These are phyloP conservation scores for Amanita brunnescens DNA, from an alignment of 768 basidiomycete species.

Conservation along the genomic window DNA sequence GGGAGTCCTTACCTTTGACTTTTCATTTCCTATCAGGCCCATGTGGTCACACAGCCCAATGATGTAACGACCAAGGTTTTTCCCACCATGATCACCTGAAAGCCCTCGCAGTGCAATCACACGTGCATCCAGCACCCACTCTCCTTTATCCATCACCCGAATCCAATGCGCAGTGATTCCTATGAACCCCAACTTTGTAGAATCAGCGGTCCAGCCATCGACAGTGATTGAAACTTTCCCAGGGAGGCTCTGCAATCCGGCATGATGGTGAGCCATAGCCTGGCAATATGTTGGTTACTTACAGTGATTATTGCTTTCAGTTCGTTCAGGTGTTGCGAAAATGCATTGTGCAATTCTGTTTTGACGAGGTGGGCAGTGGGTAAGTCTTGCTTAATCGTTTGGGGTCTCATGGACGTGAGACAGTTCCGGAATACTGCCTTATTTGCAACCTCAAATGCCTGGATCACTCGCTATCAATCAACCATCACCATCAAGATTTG, in stretches of 20 bases:
- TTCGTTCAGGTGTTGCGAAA: conserved; percentile 2
- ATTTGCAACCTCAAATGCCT: too few relatives aligned
- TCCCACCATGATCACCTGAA: conserved; percentile 7
- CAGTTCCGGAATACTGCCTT: too few relatives aligned
- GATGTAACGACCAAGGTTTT: conserved; percentile 20
- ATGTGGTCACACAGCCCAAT: conserved; percentile 15
- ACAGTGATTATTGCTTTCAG: conserved; percentile 8
- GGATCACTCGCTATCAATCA: too few relatives aligned
- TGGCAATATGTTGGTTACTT: too few relatives aligned
- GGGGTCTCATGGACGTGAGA: too few relatives aligned
- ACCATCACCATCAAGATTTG: too few relatives aligned
- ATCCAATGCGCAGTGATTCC: conserved; percentile 16
- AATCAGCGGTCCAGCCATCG: conserved; percentile 15
- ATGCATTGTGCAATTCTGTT: conserved; percentile 5
- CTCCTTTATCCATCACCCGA: conserved; percentile 3
- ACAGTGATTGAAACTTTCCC: conserved; percentile 14
- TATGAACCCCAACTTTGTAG: conserved; percentile 8
- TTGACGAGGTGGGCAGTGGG: conserved; percentile 8
- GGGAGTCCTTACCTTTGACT: conserved; percentile 18
- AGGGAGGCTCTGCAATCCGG: not conserved
- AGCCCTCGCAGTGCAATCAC: not conserved
- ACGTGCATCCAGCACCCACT: not conserved
- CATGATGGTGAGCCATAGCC: too few relatives aligned
- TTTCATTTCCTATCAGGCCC: conserved; percentile 13
- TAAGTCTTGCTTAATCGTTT: too few relatives aligned